phyloP scores from a whole-genome alignment of 2,329 filamentous ascomycete species.

The Microthyrium microscopicum region DNA sequence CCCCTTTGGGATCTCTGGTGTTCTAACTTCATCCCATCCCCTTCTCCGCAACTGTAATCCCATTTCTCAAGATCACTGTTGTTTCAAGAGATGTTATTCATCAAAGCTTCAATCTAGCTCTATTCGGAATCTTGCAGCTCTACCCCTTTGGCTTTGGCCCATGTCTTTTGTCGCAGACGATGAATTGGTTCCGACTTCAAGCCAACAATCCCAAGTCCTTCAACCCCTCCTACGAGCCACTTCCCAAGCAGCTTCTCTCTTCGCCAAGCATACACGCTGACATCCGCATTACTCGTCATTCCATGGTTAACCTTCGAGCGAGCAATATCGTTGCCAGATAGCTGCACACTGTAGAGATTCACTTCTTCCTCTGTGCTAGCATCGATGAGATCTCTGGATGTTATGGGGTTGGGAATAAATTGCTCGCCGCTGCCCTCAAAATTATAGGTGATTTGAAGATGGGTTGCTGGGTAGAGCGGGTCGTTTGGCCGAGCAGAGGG shows the following conservation, averaged over 20 bases:
- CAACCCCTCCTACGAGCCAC: no score
- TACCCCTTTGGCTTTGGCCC: no score
- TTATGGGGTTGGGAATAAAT: background rate
- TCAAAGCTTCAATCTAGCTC: no score
- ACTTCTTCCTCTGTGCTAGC: background rate
- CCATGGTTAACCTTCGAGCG: background rate
- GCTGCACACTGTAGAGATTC: background rate
- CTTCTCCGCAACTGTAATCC: background rate
- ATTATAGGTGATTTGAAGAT: background rate
- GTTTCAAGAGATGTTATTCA: no score
- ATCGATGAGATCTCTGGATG: conserved; percentile 1
- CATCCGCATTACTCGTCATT: background rate
- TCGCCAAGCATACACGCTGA: background rate
- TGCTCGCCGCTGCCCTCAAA: background rate
- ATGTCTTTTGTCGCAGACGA: no score
- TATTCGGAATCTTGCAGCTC: no score
- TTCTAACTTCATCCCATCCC: no score
- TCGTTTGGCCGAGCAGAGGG: background rate
- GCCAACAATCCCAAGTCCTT: no score
- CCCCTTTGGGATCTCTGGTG: no score
- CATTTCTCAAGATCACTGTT: background rate
- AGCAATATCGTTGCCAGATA: background rate
- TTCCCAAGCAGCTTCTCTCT: no score
- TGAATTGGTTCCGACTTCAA: no score
- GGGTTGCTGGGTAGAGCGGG: background rate